A percentile compares a stretch with the other conserved stretches of the same genome.
Evolutionary conservation across 2,329 filamentous ascomycete species (phyloP).

Genomic region (Fusarium siculi): DNA sequence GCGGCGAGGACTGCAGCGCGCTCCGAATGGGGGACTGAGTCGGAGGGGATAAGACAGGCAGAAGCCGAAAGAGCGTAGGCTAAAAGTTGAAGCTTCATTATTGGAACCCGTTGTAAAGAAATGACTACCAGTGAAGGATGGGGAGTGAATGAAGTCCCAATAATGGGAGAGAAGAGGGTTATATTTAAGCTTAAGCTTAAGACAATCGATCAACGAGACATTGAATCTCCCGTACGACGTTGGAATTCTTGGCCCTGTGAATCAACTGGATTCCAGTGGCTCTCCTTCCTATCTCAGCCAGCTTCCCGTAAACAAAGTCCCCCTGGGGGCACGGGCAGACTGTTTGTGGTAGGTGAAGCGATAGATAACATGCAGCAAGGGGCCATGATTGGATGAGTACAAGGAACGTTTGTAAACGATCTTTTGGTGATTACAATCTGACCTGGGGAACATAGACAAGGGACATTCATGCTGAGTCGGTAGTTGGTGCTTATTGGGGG

Average conservation of each 20-base stretch:
- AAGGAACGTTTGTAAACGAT: constrained; percentile 26
- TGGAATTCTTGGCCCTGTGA: background rate
- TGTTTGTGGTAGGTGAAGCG: constrained; percentile 34
- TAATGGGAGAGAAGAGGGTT: background rate
- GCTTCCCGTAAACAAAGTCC: constrained; percentile 11
- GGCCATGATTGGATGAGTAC: constrained; percentile 20
- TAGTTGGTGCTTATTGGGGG: constrained; percentile 5
- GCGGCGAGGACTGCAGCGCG: constrained; percentile 18
- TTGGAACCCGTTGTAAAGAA: background rate
- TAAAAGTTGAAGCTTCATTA: constrained; percentile 46
- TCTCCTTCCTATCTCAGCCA: constrained; percentile 38
- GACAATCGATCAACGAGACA: background rate
- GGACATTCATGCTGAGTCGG: background rate
- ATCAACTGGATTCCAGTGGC: background rate
- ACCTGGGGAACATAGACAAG: background rate
- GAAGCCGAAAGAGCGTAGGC: constrained; percentile 40
- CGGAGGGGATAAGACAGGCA: constrained; percentile 54
- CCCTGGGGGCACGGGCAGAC: background rate
- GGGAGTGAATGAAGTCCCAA: background rate
- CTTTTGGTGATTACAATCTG: background rate
- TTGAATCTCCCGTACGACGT: background rate
- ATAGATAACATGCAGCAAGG: constrained; percentile 14
- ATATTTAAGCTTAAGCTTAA: constrained; percentile 24
- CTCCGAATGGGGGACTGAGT: constrained; percentile 39
- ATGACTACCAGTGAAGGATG: background rate